phyloP scores from a whole-genome alignment of 108 stramenopile genomes.

The Chaetoceros muelleri region DNA sequence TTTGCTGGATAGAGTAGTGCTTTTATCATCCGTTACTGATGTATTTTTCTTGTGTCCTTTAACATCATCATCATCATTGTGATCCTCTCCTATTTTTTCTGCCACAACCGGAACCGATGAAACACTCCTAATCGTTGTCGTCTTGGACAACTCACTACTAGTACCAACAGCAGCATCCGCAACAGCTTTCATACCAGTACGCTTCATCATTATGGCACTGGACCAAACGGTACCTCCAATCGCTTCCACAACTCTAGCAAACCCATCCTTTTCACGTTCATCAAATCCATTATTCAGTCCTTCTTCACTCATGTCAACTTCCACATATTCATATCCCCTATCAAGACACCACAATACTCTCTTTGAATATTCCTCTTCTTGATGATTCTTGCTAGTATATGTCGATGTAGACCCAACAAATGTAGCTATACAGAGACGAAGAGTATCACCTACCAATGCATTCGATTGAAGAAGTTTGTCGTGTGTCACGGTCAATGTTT shows the following conservation, averaged over 20 bases:
- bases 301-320: constrained; percentile 43
- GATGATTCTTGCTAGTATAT: constrained; percentile 19
- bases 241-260: constrained; percentile 77
- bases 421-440: constrained; percentile 65
- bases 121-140: neutral
- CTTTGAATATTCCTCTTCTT: constrained; percentile 69
- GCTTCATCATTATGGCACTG: constrained; percentile 47
- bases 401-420: constrained; percentile 9
- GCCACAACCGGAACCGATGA: neutral
- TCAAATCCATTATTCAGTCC: constrained; percentile 50
- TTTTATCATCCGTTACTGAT: neutral
- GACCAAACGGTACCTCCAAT: constrained; percentile 71
- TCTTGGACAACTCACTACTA: neutral
- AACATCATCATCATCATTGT: neutral
- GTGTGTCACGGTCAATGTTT: constrained; percentile 36
- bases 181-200: constrained; percentile 1
- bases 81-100: neutral
- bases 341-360: constrained; percentile 81
- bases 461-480: constrained; percentile 14
- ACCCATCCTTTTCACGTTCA: constrained; percentile 82
- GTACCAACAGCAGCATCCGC: neutral
- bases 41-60: neutral
- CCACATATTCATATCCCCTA: constrained; percentile 80
- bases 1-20: constrained; percentile 8
- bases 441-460: constrained; percentile 38